A percentile compares a stretch with the other conserved stretches of the same genome.
These are phyloP conservation scores for Pterula multifida DNA, from an alignment of 1,284 basidiomycete species.

Conservation along the genomic window DNA sequence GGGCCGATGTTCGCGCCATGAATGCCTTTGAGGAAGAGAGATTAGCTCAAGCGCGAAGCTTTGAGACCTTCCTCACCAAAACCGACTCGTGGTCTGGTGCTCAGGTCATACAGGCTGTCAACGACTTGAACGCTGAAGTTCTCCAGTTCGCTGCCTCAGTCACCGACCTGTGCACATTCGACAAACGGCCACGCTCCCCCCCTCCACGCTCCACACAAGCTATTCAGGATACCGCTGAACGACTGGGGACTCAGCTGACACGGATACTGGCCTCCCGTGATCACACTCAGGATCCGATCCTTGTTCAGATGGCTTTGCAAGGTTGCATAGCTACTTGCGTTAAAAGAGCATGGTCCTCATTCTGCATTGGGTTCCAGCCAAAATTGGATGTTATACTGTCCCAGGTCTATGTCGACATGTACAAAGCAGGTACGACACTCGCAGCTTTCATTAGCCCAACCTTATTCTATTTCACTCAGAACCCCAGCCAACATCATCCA, in stretches of 20 bases:
- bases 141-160: conserved; percentile 64
- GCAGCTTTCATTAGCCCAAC: conserved; percentile 6
- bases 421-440: conserved; percentile 35
- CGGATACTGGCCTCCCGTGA: conserved; percentile 47
- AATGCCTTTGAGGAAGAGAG: conserved; percentile 30
- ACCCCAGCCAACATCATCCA: conserved; percentile 61
- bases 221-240: conserved; percentile 44
- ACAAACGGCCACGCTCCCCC: conserved; percentile 21
- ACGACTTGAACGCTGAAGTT: conserved; percentile 68
- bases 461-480: conserved; percentile 25
- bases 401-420: conserved; percentile 55
- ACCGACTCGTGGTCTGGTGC: conserved; percentile 65
- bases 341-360: conserved; percentile 49
- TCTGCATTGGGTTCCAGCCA: conserved; percentile 61
- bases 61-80: conserved; percentile 58
- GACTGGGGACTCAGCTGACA: conserved; percentile 47
- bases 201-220: conserved; percentile 28
- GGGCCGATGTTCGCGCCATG: conserved; percentile 15
- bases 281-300: conserved; percentile 59
- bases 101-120: conserved; percentile 64
- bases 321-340: conserved; percentile 55
- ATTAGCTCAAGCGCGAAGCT: conserved; percentile 36
- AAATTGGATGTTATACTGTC: conserved; percentile 54
- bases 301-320: conserved; percentile 63
- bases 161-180: conserved; percentile 48